These are phyloP conservation scores for Polytrichum formosum DNA, from an alignment of 225 moss, liverwort and hornwort species.

Conservation along the genomic window DNA sequence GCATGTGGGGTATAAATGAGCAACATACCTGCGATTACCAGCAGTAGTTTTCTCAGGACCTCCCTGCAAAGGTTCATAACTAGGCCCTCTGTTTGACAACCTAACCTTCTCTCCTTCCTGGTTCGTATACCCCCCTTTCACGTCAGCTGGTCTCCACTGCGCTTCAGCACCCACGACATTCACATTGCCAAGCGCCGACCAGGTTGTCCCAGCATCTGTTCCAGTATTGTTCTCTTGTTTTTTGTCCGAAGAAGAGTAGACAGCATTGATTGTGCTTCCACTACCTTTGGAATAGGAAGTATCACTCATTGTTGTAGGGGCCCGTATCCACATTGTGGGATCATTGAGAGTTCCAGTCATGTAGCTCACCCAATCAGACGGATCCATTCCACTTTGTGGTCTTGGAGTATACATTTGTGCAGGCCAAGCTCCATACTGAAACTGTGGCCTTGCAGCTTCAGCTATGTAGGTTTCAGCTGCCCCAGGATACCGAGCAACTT, in stretches of 20 bases:
- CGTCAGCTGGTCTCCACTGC: slow-evolving; percentile 35
- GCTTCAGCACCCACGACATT: slow-evolving; percentile 24
- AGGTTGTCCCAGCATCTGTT: slow-evolving; percentile 14
- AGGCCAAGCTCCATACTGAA: slow-evolving; percentile 11
- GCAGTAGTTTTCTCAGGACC: slow-evolving; percentile 13
- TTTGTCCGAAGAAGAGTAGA: slow-evolving; percentile 12
- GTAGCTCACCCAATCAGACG: slow-evolving; percentile 10
- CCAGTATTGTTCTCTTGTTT: slow-evolving; percentile 28
- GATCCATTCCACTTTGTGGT: slow-evolving; percentile 4
- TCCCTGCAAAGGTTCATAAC: slow-evolving; percentile 13
- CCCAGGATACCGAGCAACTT: slow-evolving; percentile 4
- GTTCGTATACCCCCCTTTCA: slow-evolving; percentile 20
- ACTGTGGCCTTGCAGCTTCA: slow-evolving; percentile 12
- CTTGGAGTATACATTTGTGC: slow-evolving; percentile 7
- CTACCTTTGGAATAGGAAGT: slow-evolving; percentile 8
- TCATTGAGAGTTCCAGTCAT: slow-evolving; percentile 17
- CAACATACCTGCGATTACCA: slow-evolving; percentile 28
- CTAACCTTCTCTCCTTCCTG: slow-evolving; percentile 23
- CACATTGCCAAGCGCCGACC: slow-evolving; percentile 21
- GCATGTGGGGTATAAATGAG: background rate
- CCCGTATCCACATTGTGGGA: slow-evolving; percentile 10
- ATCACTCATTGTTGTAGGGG: slow-evolving; percentile 10
- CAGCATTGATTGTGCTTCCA: slow-evolving; percentile 4
- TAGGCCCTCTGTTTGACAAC: slow-evolving; percentile 22
- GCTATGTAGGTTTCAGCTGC: slow-evolving; percentile 5